Evolutionary conservation across 2,329 filamentous ascomycete genomes (phyloP), one percentile per base, ranked within the genome.

Genomic region (Akanthomyces muscarius): DNA sequence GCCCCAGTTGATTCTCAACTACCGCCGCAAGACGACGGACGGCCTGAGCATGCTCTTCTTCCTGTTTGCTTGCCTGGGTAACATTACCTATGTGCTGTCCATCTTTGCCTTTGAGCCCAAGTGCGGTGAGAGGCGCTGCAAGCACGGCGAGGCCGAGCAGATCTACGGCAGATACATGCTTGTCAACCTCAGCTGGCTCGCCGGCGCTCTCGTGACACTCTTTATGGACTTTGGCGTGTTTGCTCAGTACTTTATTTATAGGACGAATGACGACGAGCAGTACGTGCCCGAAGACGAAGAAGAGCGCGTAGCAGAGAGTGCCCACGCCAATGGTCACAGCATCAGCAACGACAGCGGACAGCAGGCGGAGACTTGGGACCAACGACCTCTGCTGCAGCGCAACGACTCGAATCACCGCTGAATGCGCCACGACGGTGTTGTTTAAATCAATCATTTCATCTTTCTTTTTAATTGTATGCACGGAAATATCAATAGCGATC

Each of bases 41-140:
- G 95, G 95, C 4, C 89, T 99, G 23, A 94, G 90, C 67, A 87
- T 97, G 78, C 83, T 98, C 13, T 99, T 98, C 77, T 98, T 98
- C 79, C 81, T 98, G 25, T 98, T 99, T 73, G 95, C 95, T 5
- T 98, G 94, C 72, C 86, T 98, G 6, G 95, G 95, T 2, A 99
- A 99, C 74, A 75, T 97, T 67, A 97, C 93, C 0, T 98, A 96
- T 71, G 93, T 97, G 21, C 79, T 97, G 44, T 93, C 89, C 44
- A 98, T 99, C 68, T 83, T 98, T 66, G 93, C 92, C 1, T 98
- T 92, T 71, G 91, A 93, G 64, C 91, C 93, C 0, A 79, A 83
- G 36, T 96, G 91, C 66, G 73, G 72, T 36, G 72, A 72, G 30
- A 68, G 77, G 67, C 64, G 74, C 16, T 97, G 93, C 76, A 74